Evolutionary conservation across 2,329 filamentous ascomycete genomes (phyloP), one percentile per base, ranked within the genome.

Genomic region (Cladophialophora carrionii): DNA sequence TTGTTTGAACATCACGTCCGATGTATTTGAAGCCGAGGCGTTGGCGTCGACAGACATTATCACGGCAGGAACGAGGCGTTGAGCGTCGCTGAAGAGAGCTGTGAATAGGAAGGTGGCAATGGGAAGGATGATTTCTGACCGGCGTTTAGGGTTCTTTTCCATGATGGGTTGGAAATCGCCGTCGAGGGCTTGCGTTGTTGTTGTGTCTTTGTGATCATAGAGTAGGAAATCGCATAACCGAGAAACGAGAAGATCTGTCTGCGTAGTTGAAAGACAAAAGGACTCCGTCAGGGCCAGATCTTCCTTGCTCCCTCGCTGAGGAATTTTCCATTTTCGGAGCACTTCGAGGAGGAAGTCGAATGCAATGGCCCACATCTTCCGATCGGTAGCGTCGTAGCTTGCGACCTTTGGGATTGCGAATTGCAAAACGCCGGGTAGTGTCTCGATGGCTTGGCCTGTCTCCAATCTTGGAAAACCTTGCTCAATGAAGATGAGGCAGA

Each of bases 401-500:
- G 69, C 53, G 2, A 46, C 24, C 26, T 65, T 65, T 20, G 64
- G 63, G 6, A 72, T 67, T 41, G 96, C 88, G 9, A 88, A 89
- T 68, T 84, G 81, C 17, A 93, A 78, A 9, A 92, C 78, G 2
- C 86, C 83, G 1, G 91, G 88, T n/a, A 97, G 77, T 4, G 96
- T 80, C 10, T 88, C 86, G 41, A 89, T 84, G 71, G 91, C 86
- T 49, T 94, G 89, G 60, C 78, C 76, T 10, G 83, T 76, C 1
- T 83, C 81, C 22, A 90, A 76, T 57, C 88, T 82, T 58, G 84
- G 83, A 52, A 91, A 81, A 46, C 94, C 95, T 74, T 96, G 91
- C 73, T 96, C 91, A 43, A 97, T 90, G 74, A 96, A 96, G 20
- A 90, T 83, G 48, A 98, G 81, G 77, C 98, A 93, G 71, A 97